phyloP scores from a whole-genome alignment of 805 yeast species.

The Hanseniaspora taiwanica region DNA sequence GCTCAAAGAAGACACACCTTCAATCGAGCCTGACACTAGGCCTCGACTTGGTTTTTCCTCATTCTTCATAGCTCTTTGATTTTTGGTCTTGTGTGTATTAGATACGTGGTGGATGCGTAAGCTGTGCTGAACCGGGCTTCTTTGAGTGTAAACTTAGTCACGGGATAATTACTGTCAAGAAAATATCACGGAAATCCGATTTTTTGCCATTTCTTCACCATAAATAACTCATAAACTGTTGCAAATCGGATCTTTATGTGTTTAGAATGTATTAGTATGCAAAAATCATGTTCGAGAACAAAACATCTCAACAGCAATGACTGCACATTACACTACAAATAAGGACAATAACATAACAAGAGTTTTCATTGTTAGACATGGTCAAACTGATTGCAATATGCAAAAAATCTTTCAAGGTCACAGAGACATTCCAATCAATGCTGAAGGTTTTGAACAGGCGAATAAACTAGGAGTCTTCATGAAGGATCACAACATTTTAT shows the following conservation, averaged over 20 bases:
- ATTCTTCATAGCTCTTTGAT: neutral
- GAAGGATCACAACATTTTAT: slow-evolving; percentile 20
- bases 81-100: too few species aligned
- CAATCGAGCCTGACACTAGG: neutral
- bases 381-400: slow-evolving; percentile 67
- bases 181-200: too few species aligned
- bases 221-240: too few species aligned
- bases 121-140: too few species aligned
- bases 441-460: slow-evolving; percentile 51
- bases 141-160: too few species aligned
- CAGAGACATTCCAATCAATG: slow-evolving; percentile 47
- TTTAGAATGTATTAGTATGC: too few species aligned
- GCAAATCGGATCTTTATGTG: too few species aligned
- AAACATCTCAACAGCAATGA: neutral
- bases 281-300: too few species aligned
- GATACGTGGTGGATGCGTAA: too few species aligned
- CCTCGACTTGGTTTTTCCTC: neutral
- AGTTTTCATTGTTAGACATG: slow-evolving; percentile 64
- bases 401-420: slow-evolving; percentile 72
- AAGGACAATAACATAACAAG: slow-evolving; percentile 28
- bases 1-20: slow-evolving; percentile 7
- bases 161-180: too few species aligned
- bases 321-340: slow-evolving; percentile 14
- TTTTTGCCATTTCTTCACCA: too few species aligned
- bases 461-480: slow-evolving; percentile 18